Evolutionary conservation across 2,329 filamentous ascomycete genomes (phyloP), one percentile per base, ranked within the genome.

Genomic region (Trichocomaceae sp.): DNA sequence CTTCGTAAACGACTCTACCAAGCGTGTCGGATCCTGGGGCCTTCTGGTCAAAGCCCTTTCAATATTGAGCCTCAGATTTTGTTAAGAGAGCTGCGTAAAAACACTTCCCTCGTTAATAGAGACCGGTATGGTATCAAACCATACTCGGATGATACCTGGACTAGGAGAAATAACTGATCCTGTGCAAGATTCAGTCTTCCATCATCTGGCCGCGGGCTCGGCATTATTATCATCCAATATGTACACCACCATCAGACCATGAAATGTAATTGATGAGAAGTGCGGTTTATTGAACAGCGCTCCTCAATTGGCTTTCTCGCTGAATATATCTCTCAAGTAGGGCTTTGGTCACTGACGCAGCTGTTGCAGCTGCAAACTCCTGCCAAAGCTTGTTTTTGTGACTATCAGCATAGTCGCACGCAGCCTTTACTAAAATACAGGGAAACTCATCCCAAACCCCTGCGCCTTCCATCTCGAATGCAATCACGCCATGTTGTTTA

Each of bases 401-500:
- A 23, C 60, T 62, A 35, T 62, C 59, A 15, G 59, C 59, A 53
- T 62, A 62, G 45, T 62, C 60, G 33, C 52, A 57, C 2, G 58
- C 55, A 1, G 46, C 60, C 37, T 63, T 63, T 26, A 63, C 55
- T 9, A 63, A 52, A 13, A 47, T 26, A 29, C 45, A 47, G 17
- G 59, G 58, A 44, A 60, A 59, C 15, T 56, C n/a, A 31, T 59
- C 55, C 52, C 52, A 59, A 2, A 57, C 50, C 12, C 59, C 61
- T 19, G 60, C 59, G 17, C 59, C 61, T 45, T 61, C 59, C 61
- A 61, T 62, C 52, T 62, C 61, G 44, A 62, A 61, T 20, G 52
- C 60, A 48, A 62, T 56, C 17, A 62, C 26, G 3, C 42, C 35
- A 13, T 57, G 17, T 19, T 56, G 13, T n/a, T 53, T 41, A 1